Conservation (phyloP, 495 filamentous ascomycete genomes). For the Xylaria cubensis region DNA sequence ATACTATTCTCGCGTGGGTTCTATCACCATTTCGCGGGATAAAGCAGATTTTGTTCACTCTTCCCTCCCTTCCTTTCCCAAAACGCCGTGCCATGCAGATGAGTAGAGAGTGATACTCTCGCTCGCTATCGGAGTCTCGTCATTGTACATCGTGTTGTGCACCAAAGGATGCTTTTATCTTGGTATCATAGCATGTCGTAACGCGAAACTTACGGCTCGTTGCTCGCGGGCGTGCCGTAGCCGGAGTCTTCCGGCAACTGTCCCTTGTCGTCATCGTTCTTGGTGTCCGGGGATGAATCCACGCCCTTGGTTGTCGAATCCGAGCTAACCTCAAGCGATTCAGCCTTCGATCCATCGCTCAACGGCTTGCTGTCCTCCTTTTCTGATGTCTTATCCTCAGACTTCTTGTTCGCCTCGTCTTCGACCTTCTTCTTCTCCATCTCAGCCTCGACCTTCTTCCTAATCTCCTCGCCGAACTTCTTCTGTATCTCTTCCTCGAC, state of each 20-base stretch:
- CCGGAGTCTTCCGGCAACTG: slow-evolving; percentile 36
- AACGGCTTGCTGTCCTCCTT: background rate
- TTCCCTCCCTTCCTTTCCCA: background rate
- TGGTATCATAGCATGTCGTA: background rate
- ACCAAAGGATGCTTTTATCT: background rate
- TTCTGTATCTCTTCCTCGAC: slow-evolving; percentile 30
- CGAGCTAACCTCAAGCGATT: background rate
- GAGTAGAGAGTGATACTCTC: background rate
- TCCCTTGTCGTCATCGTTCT: slow-evolving; percentile 30
- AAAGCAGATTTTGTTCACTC: background rate
- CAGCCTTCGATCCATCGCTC: background rate
- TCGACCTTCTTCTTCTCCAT: slow-evolving; percentile 31
- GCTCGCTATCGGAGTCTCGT: background rate
- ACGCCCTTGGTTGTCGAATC: slow-evolving; percentile 23
- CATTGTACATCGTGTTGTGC: slow-evolving; percentile 7
- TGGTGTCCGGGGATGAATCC: slow-evolving; percentile 21
- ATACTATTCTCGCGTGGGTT: background rate
- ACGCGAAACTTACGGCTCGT: slow-evolving; percentile 22
- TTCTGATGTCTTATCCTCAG: slow-evolving; percentile 12
- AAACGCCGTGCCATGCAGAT: slow-evolving; percentile 22
- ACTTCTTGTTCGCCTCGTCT: slow-evolving; percentile 24
- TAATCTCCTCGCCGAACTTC: slow-evolving; percentile 27
- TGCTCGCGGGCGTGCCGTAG: slow-evolving; percentile 36
- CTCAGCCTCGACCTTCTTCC: slow-evolving; percentile 29
- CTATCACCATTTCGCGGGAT: background rate